Evolutionary conservation across 2,329 filamentous ascomycete genomes (phyloP), one percentile per base, ranked within the genome.

Genomic region (Talaromyces rugulosus): DNA sequence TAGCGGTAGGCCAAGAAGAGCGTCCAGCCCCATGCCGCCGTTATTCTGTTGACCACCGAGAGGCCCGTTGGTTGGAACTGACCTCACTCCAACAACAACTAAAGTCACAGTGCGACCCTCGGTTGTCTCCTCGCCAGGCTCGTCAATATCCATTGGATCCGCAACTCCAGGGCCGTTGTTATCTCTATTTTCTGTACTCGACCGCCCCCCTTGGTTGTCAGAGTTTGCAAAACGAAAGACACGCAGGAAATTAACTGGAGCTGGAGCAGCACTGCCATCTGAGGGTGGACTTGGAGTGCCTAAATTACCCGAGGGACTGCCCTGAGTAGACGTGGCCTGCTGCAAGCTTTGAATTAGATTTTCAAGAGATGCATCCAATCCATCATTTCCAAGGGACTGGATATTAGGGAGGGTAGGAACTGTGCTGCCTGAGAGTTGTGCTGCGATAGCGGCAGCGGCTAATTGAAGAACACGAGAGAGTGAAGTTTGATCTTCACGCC

Each of bases 71-170:
- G 85, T 82, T 34, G 83, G 85, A 62, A 89, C 86, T 30, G 87
- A 88, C 59, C 87, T 80, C 60, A 89, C 88, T 59, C 87, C 87
- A 47, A 89, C 87, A 58, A 89, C 87, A 51, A 89, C 88, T 64
- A 89, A 82, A 8, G 87, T 88, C 44, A 89, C 85, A 74, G 87
- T 87, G 27, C 87, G 80, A 54, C 83, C 83, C 61, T 82, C 81
- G 33, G 14, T 34, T 18, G 31, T 30, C 23, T 63, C 62, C 23
- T 63, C 59, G 28, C 69, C 63, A 59, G 77, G 77, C 27, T 74
- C 75, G 53, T 80, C 78, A 54, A 75, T 60, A 60, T 77, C 74
- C 70, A 77, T 75, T 55, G 73, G 70, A 64, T 77, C 74, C 5
- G 64, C 28, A 31, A 36, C 28, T 23, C 51, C 47, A 36, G 56